These are phyloP conservation scores for Venturia aucupariae DNA, from an alignment of 2,329 filamentous ascomycete species.

Conservation along the genomic window DNA sequence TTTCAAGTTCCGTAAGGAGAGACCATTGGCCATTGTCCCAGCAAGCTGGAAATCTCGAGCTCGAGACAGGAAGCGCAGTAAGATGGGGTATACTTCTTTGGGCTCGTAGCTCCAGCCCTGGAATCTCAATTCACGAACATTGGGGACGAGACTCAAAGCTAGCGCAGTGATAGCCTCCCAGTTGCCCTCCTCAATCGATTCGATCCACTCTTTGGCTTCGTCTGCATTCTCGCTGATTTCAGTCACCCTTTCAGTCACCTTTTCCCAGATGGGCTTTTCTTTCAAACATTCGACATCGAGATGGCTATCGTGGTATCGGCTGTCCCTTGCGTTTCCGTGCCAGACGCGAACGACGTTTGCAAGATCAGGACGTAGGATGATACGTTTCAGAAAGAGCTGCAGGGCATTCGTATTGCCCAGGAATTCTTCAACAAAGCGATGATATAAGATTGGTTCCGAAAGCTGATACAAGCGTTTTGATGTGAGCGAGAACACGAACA, in stretches of 20 bases:
- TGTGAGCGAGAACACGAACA: not conserved
- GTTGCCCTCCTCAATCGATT: not conserved
- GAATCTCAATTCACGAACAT: not conserved
- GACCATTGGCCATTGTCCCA: not conserved
- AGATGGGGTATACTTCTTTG: not conserved
- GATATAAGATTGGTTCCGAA: not conserved
- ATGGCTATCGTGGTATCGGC: not conserved
- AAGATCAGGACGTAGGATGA: not conserved
- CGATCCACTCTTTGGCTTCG: not conserved
- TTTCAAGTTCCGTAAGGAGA: not conserved
- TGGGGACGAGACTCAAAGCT: not conserved
- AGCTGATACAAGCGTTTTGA: not conserved
- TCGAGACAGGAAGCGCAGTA: not conserved
- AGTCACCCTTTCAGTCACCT: not conserved
- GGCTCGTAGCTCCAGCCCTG: not conserved
- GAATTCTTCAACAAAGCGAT: slow-evolving; percentile 2
- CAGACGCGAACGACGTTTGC: not conserved
- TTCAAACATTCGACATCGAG: not conserved
- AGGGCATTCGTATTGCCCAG: not conserved
- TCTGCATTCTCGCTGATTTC: not conserved
- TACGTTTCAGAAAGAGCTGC: slow-evolving; percentile 1
- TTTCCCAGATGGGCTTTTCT: not conserved
- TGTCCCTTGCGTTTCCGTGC: not conserved
- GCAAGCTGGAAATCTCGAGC: not conserved
- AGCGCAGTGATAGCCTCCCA: slow-evolving; percentile 2